Percentiles rank a stretch among this genome's conserved stretches.
phyloP scores from a whole-genome alignment of 192 early-diverging fungal species.

The Obelidium mucronatum region DNA sequence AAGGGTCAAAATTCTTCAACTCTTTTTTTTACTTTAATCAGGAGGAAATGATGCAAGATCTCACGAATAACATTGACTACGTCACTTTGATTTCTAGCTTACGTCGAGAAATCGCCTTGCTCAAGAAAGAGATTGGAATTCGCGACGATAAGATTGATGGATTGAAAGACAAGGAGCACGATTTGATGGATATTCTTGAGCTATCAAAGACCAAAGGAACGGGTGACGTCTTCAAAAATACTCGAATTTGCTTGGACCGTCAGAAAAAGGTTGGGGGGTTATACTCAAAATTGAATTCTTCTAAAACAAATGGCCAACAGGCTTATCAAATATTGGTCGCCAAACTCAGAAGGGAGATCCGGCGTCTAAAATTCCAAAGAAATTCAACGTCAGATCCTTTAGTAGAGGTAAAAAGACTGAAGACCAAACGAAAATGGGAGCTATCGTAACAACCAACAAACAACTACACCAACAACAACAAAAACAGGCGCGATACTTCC shows the following conservation, averaged over 20 bases:
- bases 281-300: neutral
- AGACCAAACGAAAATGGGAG: too few relatives aligned
- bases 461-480: slow-evolving; percentile 1
- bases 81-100: slow-evolving; percentile 19
- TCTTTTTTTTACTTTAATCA: neutral
- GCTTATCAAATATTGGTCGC: slow-evolving; percentile 57
- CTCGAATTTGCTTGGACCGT: slow-evolving; percentile 46
- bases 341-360: slow-evolving; percentile 49
- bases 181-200: slow-evolving; percentile 18
- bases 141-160: slow-evolving; percentile 28
- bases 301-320: slow-evolving; percentile 18
- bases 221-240: slow-evolving; percentile 42
- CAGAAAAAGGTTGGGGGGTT: slow-evolving; percentile 59
- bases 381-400: slow-evolving; percentile 55
- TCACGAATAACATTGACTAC: slow-evolving; percentile 19
- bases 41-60: neutral
- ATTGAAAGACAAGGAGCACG: slow-evolving; percentile 29
- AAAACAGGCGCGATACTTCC: slow-evolving; percentile 52
- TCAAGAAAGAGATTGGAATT: slow-evolving; percentile 34
- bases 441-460: too few relatives aligned
- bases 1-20: neutral
- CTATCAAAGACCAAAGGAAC: slow-evolving; percentile 14
- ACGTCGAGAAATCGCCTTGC: slow-evolving; percentile 21
- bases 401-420: slow-evolving; percentile 40
- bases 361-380: slow-evolving; percentile 53